phyloP scores from a whole-genome alignment of 2,329 filamentous ascomycete genomes.

The Acarospora socialis region DNA sequence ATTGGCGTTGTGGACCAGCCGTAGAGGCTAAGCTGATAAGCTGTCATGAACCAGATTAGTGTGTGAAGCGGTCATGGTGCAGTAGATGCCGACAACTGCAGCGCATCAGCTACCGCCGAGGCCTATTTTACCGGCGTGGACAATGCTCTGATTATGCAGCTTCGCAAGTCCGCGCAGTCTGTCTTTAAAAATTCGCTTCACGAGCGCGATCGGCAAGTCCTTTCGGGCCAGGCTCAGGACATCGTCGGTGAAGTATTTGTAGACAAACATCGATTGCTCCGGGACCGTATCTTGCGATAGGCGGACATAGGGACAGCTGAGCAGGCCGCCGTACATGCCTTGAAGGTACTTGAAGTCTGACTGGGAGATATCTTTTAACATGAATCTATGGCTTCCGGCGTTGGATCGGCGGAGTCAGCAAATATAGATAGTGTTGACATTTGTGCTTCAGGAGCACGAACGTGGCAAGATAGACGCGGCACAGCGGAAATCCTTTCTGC shows the following conservation, averaged over 20 bases:
- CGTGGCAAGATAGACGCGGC: slow-evolving; percentile 13
- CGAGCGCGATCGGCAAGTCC: slow-evolving; percentile 23
- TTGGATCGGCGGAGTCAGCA: slow-evolving; percentile 11
- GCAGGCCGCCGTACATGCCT: slow-evolving; percentile 10
- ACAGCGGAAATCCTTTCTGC: slow-evolving; percentile 11
- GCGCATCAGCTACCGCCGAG: neutral
- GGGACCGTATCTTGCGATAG: slow-evolving; percentile 29
- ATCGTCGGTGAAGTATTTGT: slow-evolving; percentile 30
- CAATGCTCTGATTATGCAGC: slow-evolving; percentile 25
- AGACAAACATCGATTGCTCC: slow-evolving; percentile 32
- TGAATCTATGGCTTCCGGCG: slow-evolving; percentile 12
- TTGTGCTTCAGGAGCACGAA: slow-evolving; percentile 5
- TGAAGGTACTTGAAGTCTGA: slow-evolving; percentile 12
- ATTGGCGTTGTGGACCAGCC: too few species aligned
- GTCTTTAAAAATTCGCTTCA: slow-evolving; percentile 31
- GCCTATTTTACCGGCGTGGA: slow-evolving; percentile 1
- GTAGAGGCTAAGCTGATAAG: too few species aligned
- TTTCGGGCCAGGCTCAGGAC: slow-evolving; percentile 30
- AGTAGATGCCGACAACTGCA: too few species aligned
- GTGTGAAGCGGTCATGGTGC: too few species aligned
- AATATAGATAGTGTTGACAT: neutral
- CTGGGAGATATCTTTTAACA: slow-evolving; percentile 13
- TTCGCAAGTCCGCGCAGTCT: slow-evolving; percentile 26
- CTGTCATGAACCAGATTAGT: slow-evolving; percentile 28
- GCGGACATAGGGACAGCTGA: slow-evolving; percentile 24